Evolutionary conservation across 805 yeast genomes (phyloP).

Genomic region (Cyberlindnera bimundalis): DNA sequence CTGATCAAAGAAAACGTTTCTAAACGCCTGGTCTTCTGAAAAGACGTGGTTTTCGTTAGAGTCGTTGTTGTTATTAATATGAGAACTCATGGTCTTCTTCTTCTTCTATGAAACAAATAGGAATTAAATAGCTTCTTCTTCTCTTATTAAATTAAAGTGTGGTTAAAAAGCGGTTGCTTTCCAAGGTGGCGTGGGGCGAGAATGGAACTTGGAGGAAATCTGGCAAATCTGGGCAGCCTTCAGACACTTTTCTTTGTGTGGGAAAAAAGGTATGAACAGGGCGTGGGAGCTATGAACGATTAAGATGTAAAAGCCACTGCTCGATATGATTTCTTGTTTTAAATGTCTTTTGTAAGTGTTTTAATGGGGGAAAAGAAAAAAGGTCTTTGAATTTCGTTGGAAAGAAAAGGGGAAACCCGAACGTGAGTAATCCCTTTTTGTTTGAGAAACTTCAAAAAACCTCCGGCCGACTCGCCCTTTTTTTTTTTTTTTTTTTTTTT

Average conservation of each 20-base stretch:
- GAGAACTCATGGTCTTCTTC: conserved; percentile 37
- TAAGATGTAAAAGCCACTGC: too few relatives aligned
- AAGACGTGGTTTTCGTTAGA: conserved; percentile 32
- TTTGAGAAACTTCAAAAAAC: too few relatives aligned
- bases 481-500: conserved; percentile 1
- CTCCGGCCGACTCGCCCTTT: neutral
- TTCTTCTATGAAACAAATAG: too few relatives aligned
- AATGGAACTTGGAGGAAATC: conserved; percentile 3
- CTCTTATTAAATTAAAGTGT: too few relatives aligned
- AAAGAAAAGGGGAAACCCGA: neutral
- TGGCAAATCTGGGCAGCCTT: conserved; percentile 5
- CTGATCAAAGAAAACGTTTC: conserved; percentile 26
- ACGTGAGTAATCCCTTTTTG: conserved; percentile 1
- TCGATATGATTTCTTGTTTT: too few relatives aligned
- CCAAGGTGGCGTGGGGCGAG: neutral
- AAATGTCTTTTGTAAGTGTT: too few relatives aligned
- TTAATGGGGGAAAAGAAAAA: neutral
- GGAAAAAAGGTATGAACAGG: neutral
- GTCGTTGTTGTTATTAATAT: conserved; percentile 34
- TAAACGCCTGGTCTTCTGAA: conserved; percentile 31
- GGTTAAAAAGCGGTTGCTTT: too few relatives aligned
- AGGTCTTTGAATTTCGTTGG: neutral
- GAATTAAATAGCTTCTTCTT: too few relatives aligned
- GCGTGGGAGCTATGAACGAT: too few relatives aligned
- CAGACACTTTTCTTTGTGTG: neutral